A percentile compares a stretch with the other conserved stretches of the same genome.
phyloP scores from a whole-genome alignment of 116 monocot genomes.

The Papilionanthe hybrid region DNA sequence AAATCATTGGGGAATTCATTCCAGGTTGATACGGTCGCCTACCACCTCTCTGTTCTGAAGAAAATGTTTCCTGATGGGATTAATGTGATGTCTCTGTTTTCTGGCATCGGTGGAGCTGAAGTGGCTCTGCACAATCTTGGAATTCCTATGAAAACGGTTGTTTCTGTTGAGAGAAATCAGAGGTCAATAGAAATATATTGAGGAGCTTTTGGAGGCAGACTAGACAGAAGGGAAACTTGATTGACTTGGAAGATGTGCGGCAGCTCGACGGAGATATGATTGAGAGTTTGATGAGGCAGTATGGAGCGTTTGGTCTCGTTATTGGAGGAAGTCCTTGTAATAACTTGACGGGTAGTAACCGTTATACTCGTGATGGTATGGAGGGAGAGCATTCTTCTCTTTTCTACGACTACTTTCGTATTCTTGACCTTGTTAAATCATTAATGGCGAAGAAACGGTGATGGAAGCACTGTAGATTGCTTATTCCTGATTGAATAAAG shows the following conservation, averaged over 20 bases:
- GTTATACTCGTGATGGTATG: conserved; percentile 30
- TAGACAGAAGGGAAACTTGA: conserved; percentile 37
- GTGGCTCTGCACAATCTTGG: conserved; percentile 58
- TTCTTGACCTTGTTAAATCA: conserved; percentile 29
- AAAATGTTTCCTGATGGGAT: conserved; percentile 37
- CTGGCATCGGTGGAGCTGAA: conserved; percentile 57
- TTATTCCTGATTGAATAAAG: no score
- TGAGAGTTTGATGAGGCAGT: conserved; percentile 1
- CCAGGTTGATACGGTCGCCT: conserved; percentile 41
- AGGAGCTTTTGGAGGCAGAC: conserved; percentile 59
- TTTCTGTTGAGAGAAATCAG: conserved; percentile 63
- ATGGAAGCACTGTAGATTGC: no score
- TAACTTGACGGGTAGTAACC: conserved; percentile 43
- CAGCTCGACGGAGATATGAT: conserved; percentile 3
- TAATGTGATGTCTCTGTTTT: conserved; percentile 31
- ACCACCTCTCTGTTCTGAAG: conserved; percentile 47
- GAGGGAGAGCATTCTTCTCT: conserved; percentile 36
- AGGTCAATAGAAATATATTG: conserved; percentile 35
- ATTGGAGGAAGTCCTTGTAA: conserved; percentile 32
- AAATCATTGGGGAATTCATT: conserved; percentile 36
- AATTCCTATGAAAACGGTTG: conserved; percentile 36
- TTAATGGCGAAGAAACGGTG: no score
- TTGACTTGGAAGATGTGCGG: conserved; percentile 35
- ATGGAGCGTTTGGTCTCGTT: conserved; percentile 10
- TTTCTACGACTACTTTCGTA: conserved; percentile 38